A percentile compares a stretch with the other conserved stretches of the same genome.
These are phyloP conservation scores for Periconia macrospinosa DNA, from an alignment of 2,329 filamentous ascomycete species.

Conservation along the genomic window DNA sequence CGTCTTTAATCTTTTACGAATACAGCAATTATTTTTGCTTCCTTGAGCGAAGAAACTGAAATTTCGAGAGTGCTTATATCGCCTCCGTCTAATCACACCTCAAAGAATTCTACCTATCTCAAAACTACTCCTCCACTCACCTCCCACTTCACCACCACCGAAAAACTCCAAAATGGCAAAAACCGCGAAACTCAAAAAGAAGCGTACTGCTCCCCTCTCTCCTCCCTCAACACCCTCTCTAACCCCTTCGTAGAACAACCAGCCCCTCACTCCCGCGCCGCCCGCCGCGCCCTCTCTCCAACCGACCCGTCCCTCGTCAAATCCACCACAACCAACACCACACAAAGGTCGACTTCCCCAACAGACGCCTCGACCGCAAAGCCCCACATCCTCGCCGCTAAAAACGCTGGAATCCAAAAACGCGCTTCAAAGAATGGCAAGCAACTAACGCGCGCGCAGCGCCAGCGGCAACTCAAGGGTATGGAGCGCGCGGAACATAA, in stretches of 20 bases:
- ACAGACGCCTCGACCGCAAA: constrained; percentile 26
- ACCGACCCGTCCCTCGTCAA: constrained; percentile 72
- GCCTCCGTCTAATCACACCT: not conserved
- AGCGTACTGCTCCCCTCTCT: constrained; percentile 29
- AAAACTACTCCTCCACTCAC: not conserved
- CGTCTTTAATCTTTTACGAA: not conserved
- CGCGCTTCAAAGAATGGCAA: constrained; percentile 58
- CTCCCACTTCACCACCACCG: constrained; percentile 2
- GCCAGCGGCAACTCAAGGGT: constrained; percentile 48
- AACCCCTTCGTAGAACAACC: constrained; percentile 48
- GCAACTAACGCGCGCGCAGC: constrained; percentile 50
- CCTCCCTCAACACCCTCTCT: constrained; percentile 5
- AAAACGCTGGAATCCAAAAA: constrained; percentile 71
- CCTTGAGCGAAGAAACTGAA: too few species aligned
- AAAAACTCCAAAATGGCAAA: constrained; percentile 43
- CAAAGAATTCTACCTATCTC: not conserved
- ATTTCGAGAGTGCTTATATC: not conserved
- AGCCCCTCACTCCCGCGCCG: constrained; percentile 73
- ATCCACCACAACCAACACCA: constrained; percentile 61
- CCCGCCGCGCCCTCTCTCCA: constrained; percentile 71
- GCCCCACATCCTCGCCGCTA: constrained; percentile 66
- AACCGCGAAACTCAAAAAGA: constrained; percentile 51
- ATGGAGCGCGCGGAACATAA: constrained; percentile 59
- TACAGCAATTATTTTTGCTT: too few species aligned
- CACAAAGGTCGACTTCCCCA: constrained; percentile 25